These are phyloP conservation scores for Tieghemostelium lacteum DNA, from an alignment of 78 protist species.

Conservation along the genomic window DNA sequence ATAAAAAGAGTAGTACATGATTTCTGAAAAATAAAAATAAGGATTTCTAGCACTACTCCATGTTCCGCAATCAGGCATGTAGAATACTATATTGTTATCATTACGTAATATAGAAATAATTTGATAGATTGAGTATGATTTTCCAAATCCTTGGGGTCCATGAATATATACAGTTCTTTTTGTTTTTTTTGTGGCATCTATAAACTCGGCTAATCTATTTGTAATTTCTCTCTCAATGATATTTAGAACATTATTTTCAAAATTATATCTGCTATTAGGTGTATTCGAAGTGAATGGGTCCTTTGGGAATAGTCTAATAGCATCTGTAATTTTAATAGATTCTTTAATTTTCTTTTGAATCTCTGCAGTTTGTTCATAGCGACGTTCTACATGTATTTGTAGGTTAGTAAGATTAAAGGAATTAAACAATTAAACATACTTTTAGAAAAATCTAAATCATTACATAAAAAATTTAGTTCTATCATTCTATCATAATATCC, in stretches of 20 bases:
- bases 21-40: not conserved
- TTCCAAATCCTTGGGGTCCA: constrained; percentile 37
- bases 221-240: not conserved
- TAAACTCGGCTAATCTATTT: not conserved
- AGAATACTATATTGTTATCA: constrained; percentile 5
- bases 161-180: not conserved
- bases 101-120: not conserved
- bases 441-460: no score
- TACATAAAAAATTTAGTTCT: no score
- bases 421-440: no score
- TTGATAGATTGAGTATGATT: constrained; percentile 22
- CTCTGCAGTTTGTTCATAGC: not conserved
- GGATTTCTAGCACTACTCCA: not conserved
- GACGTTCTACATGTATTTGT: no score
- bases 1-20: not conserved
- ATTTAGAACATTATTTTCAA: not conserved
- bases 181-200: no score
- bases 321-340: no score
- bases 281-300: not conserved
- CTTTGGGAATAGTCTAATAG: not conserved
- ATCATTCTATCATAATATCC: no score
- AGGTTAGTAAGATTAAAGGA: no score
- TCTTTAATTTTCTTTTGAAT: not conserved
- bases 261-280: not conserved
- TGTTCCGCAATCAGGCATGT: constrained; percentile 1